phyloP scores from a whole-genome alignment of 2,329 filamentous ascomycete species.

The Aspergillus sp. region DNA sequence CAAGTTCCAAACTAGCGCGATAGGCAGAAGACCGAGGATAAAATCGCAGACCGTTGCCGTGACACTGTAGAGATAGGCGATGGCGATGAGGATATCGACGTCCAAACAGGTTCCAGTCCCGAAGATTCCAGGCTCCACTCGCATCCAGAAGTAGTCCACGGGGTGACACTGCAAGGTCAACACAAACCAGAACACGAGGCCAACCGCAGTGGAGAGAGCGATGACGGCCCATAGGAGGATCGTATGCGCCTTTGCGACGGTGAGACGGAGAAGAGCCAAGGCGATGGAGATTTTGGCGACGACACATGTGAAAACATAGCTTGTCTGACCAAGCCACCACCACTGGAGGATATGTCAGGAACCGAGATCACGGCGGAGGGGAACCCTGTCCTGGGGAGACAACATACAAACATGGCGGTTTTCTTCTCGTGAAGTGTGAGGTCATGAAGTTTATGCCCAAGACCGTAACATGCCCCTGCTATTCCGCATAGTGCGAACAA shows the following conservation, averaged over 20 bases:
- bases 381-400: neutral
- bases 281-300: conserved; percentile 53
- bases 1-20: conserved; percentile 55
- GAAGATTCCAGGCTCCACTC: conserved; percentile 6
- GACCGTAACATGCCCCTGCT: conserved; percentile 32
- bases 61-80: conserved; percentile 55
- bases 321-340: conserved; percentile 59
- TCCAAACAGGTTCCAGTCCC: conserved; percentile 13
- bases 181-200: conserved; percentile 51
- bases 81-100: conserved; percentile 18
- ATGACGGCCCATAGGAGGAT: conserved; percentile 50
- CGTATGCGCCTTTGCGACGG: conserved; percentile 45
- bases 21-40: conserved; percentile 53
- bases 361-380: conserved; percentile 2
- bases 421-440: conserved; percentile 22
- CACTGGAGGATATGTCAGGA: conserved; percentile 20
- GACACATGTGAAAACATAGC: conserved; percentile 51
- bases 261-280: conserved; percentile 55
- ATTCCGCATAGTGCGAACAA: conserved; percentile 38
- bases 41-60: conserved; percentile 51
- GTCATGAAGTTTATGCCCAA: conserved; percentile 25
- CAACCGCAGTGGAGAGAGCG: conserved; percentile 44
- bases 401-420: conserved; percentile 35
- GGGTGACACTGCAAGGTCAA: conserved; percentile 55
- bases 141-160: conserved; percentile 52